Evolutionary conservation across 2,329 filamentous ascomycete species (phyloP).

Genomic region (Aspergillus amoenus): DNA sequence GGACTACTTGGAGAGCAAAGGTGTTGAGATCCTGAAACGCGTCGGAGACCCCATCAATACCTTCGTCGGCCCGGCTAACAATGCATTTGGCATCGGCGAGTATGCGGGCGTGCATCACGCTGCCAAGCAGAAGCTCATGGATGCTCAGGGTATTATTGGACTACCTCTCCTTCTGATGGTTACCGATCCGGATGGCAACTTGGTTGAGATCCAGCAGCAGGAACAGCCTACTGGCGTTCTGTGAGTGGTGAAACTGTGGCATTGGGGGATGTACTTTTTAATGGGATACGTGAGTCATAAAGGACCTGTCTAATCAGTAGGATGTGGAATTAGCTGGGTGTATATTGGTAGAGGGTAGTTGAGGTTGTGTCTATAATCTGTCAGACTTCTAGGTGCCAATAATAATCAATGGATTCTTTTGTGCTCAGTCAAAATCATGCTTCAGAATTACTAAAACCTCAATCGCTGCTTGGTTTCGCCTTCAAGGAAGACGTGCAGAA

Average conservation of each 20-base stretch:
- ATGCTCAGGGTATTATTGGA: slow-evolving; percentile 6
- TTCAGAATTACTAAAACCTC: background rate
- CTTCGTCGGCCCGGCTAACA: background rate
- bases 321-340: background rate
- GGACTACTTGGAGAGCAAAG: slow-evolving; percentile 2
- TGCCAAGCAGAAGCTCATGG: slow-evolving; percentile 7
- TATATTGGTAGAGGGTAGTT: background rate
- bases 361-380: background rate
- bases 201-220: slow-evolving; percentile 13
- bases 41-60: background rate
- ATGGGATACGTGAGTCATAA: background rate
- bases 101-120: slow-evolving; percentile 2
- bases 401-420: background rate
- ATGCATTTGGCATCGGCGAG: slow-evolving; percentile 9
- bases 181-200: slow-evolving; percentile 2
- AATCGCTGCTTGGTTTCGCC: too few species aligned
- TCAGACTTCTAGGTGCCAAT: background rate
- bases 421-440: background rate
- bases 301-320: background rate
- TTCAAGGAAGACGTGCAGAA: too few species aligned
- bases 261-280: background rate
- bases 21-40: background rate
- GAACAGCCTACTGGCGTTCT: background rate
- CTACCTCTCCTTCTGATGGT: slow-evolving; percentile 1
- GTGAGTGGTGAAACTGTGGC: background rate